Conservation (phyloP, 2,329 filamentous ascomycete species). For the Aureobasidium musti region DNA sequence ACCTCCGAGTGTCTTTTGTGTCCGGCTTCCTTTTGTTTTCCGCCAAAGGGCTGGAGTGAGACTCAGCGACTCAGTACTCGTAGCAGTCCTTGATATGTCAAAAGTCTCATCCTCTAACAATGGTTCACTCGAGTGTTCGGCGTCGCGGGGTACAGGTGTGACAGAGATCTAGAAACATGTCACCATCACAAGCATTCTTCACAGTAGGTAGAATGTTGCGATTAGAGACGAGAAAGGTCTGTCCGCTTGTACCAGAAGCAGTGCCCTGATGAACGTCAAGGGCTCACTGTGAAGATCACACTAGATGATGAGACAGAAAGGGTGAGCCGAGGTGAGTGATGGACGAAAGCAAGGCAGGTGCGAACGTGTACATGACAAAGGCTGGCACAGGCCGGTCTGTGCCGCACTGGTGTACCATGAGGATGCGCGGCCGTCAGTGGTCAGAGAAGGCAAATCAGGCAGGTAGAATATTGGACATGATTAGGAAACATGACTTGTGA, state of each 20-base stretch:
- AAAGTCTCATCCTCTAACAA: constrained; percentile 11
- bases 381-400: not conserved
- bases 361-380: not conserved
- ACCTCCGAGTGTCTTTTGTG: too few species aligned
- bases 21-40: too few species aligned
- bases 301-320: not conserved
- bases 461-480: not conserved
- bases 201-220: not conserved
- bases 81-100: not conserved
- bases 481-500: not conserved
- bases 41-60: not conserved
- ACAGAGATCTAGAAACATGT: constrained; percentile 4
- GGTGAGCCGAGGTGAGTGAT: not conserved
- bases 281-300: not conserved
- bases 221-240: not conserved
- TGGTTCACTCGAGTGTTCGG: constrained; percentile 1
- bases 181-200: not conserved
- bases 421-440: not conserved
- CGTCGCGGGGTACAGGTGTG: constrained; percentile 2
- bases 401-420: not conserved
- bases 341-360: not conserved
- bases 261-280: not conserved
- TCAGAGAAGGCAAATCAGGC: not conserved
- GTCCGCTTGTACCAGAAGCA: not conserved
- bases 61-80: not conserved